phyloP scores from a whole-genome alignment of 495 filamentous ascomycete genomes.

The Xylaria venustula region DNA sequence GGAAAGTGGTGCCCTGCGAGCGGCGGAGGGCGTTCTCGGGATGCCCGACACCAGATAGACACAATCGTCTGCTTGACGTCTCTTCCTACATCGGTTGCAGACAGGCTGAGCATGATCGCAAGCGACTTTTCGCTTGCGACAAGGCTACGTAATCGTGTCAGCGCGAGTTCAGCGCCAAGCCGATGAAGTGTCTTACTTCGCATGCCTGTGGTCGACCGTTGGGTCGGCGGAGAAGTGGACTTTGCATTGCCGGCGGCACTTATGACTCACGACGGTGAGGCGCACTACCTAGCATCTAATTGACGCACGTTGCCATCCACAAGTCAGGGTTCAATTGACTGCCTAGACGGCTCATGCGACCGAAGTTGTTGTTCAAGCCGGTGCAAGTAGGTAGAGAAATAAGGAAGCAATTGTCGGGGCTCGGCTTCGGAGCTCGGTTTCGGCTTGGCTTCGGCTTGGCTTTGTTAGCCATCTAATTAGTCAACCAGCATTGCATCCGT shows the following conservation, averaged over 20 bases:
- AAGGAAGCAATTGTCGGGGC: not conserved
- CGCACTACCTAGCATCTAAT: not conserved
- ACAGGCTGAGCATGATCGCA: slow-evolving; percentile 31
- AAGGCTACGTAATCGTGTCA: slow-evolving; percentile 23
- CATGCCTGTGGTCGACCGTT: slow-evolving; percentile 29
- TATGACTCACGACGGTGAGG: slow-evolving; percentile 1
- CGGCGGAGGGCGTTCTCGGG: not conserved
- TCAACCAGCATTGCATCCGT: not conserved
- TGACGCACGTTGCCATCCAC: too few relatives aligned
- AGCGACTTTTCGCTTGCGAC: slow-evolving; percentile 31
- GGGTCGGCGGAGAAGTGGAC: slow-evolving; percentile 20
- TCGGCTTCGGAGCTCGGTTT: slow-evolving; percentile 17
- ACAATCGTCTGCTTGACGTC: slow-evolving; percentile 21
- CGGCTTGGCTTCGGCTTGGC: not conserved
- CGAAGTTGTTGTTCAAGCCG: not conserved
- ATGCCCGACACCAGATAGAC: slow-evolving; percentile 20
- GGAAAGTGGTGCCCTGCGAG: slow-evolving; percentile 17
- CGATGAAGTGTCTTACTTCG: slow-evolving; percentile 18
- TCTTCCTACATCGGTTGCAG: slow-evolving; percentile 30
- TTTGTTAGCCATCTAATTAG: not conserved
- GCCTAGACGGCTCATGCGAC: not conserved
- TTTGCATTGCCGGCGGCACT: not conserved
- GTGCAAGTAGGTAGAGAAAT: not conserved
- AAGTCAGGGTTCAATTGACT: not conserved
- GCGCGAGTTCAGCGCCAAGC: not conserved